A percentile compares a stretch with the other conserved stretches of the same genome.
Evolutionary conservation across 495 filamentous ascomycete species (phyloP).

Genomic region (Hypoxylon subgilvum): DNA sequence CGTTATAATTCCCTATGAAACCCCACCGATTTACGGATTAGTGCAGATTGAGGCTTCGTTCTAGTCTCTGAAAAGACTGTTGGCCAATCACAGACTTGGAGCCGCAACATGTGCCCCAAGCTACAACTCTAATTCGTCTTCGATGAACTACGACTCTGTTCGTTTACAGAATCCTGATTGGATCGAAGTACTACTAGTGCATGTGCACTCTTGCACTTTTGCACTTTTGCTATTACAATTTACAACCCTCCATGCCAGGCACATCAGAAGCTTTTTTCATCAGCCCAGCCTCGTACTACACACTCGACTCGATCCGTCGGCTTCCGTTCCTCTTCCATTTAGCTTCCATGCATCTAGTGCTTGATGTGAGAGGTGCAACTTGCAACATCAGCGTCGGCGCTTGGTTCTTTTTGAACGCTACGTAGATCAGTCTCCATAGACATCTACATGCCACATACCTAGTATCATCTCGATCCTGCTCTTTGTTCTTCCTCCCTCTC

Average conservation of each 20-base stretch:
- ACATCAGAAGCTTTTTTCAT: too few species aligned
- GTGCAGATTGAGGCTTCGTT: slow-evolving; percentile 7
- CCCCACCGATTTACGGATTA: slow-evolving; percentile 22
- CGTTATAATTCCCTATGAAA: too few species aligned
- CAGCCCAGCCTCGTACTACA: slow-evolving; percentile 25
- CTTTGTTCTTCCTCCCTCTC: too few species aligned
- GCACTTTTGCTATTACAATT: too few species aligned
- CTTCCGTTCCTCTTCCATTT: slow-evolving; percentile 32
- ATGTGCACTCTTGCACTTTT: too few species aligned
- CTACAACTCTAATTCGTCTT: slow-evolving; percentile 41
- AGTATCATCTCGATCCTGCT: slow-evolving; percentile 25
- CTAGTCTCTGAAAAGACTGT: background rate
- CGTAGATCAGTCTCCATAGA: background rate
- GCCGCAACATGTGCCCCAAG: slow-evolving; percentile 34
- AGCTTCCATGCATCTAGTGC: slow-evolving; percentile 24
- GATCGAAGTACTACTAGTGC: background rate
- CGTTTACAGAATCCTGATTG: slow-evolving; percentile 2
- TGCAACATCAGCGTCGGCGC: too few species aligned
- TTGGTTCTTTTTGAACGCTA: slow-evolving; percentile 15
- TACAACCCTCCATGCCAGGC: too few species aligned
- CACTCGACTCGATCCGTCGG: slow-evolving; percentile 10
- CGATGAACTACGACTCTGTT: slow-evolving; percentile 5
- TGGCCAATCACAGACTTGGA: slow-evolving; percentile 31
- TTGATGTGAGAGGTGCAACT: background rate
- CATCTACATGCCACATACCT: background rate